phyloP scores from a whole-genome alignment of 1,284 basidiomycete species.

The Papiliotrema flavescens region DNA sequence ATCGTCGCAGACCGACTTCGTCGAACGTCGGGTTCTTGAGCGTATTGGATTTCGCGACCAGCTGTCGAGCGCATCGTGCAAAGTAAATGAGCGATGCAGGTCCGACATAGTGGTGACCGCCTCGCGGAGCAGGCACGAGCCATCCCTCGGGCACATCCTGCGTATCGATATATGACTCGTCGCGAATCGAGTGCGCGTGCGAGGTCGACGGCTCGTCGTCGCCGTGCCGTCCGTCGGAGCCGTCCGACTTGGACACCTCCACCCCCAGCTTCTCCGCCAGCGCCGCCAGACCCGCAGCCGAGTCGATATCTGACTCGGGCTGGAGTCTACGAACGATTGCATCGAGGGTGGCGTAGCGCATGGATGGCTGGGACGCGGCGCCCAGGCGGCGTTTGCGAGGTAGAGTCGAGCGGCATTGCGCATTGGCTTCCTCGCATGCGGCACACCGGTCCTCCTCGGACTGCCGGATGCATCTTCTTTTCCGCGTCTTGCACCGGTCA shows the following conservation, averaged over 20 bases:
- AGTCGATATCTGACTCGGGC: conserved; percentile 12
- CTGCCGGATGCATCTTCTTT: conserved; percentile 12
- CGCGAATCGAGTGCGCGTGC: neutral
- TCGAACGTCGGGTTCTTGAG: conserved; percentile 11
- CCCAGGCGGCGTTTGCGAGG: conserved; percentile 10
- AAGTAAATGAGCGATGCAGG: conserved; percentile 17
- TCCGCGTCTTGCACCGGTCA: conserved; percentile 17
- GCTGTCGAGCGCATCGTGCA: conserved; percentile 6
- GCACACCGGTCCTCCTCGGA: conserved; percentile 6
- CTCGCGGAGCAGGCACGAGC: conserved; percentile 17
- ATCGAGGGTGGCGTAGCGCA: conserved; percentile 10
- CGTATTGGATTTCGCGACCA: conserved; percentile 13
- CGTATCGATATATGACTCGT: neutral
- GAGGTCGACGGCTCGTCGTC: neutral
- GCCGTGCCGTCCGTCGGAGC: neutral
- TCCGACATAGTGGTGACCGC: conserved; percentile 20
- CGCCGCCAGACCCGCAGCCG: conserved; percentile 1
- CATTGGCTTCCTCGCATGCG: conserved; percentile 12
- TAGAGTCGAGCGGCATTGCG: conserved; percentile 9
- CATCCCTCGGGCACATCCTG: conserved; percentile 16
- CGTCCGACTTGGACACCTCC: neutral
- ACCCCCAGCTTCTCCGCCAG: conserved; percentile 3
- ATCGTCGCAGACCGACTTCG: conserved; percentile 12
- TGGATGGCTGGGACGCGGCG: neutral
- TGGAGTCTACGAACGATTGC: conserved; percentile 12